phyloP scores from a whole-genome alignment of 495 filamentous ascomycete species.

The Terfezia boudieri region DNA sequence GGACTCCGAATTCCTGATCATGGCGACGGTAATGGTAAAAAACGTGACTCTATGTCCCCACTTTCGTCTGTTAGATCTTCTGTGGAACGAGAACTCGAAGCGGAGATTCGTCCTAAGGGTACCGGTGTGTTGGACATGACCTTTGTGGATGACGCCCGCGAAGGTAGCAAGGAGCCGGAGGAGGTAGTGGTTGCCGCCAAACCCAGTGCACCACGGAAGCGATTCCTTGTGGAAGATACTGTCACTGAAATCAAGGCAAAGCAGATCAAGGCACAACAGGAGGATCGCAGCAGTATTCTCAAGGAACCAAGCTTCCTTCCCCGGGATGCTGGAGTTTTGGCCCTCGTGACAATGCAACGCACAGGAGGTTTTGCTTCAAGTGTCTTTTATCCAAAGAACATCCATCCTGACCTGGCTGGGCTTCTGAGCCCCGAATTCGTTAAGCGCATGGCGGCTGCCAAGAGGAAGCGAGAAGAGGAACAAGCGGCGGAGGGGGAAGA shows the following conservation, averaged over 20 bases:
- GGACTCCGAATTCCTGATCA: conserved; percentile 1
- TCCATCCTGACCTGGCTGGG: conserved; percentile 73
- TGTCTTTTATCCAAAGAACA: conserved; percentile 26
- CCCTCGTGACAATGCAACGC: conserved; percentile 74
- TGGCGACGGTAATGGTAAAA: neutral
- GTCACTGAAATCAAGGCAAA: conserved; percentile 24
- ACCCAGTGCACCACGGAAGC: conserved; percentile 27
- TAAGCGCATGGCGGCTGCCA: conserved; percentile 54
- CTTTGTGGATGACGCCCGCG: conserved; percentile 24
- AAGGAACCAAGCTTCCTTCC: conserved; percentile 59
- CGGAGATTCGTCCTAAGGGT: conserved; percentile 22
- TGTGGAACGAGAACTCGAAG: conserved; percentile 35
- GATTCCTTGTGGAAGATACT: conserved; percentile 14
- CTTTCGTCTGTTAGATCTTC: conserved; percentile 35
- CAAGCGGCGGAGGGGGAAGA: conserved; percentile 33
- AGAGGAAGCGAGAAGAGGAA: conserved; percentile 82
- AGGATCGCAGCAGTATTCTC: conserved; percentile 57
- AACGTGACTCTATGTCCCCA: conserved; percentile 38
- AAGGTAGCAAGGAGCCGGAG: conserved; percentile 29
- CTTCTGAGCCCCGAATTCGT: conserved; percentile 66
- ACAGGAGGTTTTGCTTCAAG: conserved; percentile 66
- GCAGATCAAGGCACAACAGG: conserved; percentile 56
- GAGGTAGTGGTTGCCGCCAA: conserved; percentile 32
- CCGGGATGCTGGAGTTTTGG: conserved; percentile 61
- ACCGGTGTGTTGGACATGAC: conserved; percentile 25